A percentile compares a stretch with the other conserved stretches of the same genome.
Evolutionary conservation across 139 green algal species (phyloP).

Genomic region (Chloropicon primus): DNA sequence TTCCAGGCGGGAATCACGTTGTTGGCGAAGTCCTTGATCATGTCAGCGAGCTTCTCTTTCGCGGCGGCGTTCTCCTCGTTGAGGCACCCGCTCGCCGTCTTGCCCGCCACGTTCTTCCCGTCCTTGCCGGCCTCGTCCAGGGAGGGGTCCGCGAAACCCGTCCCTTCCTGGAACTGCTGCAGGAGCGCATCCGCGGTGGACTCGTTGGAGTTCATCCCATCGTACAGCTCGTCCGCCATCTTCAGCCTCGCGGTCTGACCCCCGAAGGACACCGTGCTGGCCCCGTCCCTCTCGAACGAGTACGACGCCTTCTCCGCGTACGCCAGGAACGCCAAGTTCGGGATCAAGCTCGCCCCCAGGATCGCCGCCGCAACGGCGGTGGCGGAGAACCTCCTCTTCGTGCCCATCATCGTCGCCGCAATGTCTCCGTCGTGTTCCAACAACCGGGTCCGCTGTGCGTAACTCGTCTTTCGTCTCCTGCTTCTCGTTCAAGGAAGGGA

Average conservation of each 20-base stretch:
- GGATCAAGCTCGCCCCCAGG: no score
- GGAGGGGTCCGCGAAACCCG: background rate
- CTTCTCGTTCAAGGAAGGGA: no score
- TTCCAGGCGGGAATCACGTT: background rate
- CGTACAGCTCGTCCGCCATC: background rate
- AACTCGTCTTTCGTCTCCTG: no score
- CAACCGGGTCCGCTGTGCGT: no score
- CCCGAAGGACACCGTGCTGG: background rate
- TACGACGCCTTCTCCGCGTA: background rate
- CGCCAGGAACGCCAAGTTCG: background rate
- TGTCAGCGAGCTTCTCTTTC: background rate
- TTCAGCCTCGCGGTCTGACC: background rate
- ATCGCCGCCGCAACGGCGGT: no score
- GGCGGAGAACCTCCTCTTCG: no score
- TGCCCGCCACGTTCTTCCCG: background rate
- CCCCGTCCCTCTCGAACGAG: background rate
- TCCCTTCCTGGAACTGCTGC: background rate
- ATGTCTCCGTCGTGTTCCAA: no score
- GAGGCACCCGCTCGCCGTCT: background rate
- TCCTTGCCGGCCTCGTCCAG: background rate
- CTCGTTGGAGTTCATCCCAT: background rate
- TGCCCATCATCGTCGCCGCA: no score
- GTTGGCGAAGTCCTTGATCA: background rate
- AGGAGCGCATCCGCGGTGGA: background rate
- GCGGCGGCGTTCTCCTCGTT: background rate